These are phyloP conservation scores for Symmetrospora coprosmae DNA, from an alignment of 768 basidiomycete genomes.

Conservation along the genomic window DNA sequence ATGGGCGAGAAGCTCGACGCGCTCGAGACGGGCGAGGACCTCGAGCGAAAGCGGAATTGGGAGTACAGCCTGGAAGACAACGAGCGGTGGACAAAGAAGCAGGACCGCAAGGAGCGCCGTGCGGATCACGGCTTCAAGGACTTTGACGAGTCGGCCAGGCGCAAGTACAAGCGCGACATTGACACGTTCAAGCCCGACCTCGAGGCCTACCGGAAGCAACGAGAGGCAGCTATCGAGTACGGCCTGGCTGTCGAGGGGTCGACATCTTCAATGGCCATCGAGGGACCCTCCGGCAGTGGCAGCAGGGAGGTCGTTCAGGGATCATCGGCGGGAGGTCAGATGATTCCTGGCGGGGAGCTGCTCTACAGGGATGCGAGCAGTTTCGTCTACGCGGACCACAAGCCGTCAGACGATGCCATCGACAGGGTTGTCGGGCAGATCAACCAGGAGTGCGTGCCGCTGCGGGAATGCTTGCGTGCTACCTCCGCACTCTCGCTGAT, in stretches of 20 bases:
- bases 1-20: constrained; percentile 73
- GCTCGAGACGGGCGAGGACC: constrained; percentile 78
- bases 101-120: constrained; percentile 62
- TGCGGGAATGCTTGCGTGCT: neutral
- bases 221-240: constrained; percentile 67
- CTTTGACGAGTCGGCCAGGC: constrained; percentile 72
- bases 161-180: constrained; percentile 82
- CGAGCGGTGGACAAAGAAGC: constrained; percentile 87
- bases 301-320: constrained; percentile 38
- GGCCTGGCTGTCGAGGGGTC: no score
- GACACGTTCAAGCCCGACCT: constrained; percentile 78
- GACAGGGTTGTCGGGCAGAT: constrained; percentile 82
- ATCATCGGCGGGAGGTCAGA: constrained; percentile 36
- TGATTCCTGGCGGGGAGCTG: constrained; percentile 49
- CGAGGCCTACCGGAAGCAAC: constrained; percentile 71
- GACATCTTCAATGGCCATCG: constrained; percentile 41
- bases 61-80: constrained; percentile 91
- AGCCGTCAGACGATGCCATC: constrained; percentile 87
- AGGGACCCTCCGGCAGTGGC: constrained; percentile 38
- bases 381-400: constrained; percentile 83
- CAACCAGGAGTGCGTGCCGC: constrained; percentile 68
- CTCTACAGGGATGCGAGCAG: constrained; percentile 89
- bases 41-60: constrained; percentile 84
- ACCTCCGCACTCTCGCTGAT: neutral
- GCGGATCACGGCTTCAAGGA: constrained; percentile 88